A percentile compares a stretch with the other conserved stretches of the same genome.
Evolutionary conservation across 129 eudicot species (phyloP).

Genomic region (Gnaphalium uliginosum): DNA sequence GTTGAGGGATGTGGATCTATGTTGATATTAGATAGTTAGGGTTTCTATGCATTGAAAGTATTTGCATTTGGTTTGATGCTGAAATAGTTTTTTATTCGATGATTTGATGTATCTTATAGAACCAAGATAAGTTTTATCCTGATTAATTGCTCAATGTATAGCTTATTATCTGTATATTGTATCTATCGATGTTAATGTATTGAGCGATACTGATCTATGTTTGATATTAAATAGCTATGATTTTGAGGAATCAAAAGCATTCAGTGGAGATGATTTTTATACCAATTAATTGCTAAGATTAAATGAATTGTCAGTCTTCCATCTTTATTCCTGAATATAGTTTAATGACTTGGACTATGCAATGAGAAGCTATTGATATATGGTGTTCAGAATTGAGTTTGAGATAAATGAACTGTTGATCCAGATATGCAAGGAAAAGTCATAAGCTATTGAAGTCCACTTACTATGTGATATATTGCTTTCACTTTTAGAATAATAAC

Average conservation of each 20-base stretch:
- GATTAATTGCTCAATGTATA: not conserved
- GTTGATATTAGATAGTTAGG: slow-evolving; percentile 8
- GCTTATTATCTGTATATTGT: not conserved
- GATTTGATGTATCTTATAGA: not conserved
- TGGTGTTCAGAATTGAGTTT: not conserved
- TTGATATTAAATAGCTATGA: not conserved
- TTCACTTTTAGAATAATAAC: not conserved
- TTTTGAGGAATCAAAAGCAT: not conserved
- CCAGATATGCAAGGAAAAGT: not conserved
- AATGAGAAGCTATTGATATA: not conserved
- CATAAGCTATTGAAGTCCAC: not conserved
- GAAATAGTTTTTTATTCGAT: not conserved
- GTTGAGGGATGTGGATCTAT: slow-evolving; percentile 23
- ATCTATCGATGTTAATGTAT: not conserved
- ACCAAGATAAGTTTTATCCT: not conserved
- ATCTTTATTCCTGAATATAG: not conserved
- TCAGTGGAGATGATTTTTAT: not conserved
- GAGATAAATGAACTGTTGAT: not conserved
- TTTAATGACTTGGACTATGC: no score
- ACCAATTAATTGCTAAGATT: not conserved
- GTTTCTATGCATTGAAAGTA: not conserved
- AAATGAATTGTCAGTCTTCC: no score
- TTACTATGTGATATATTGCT: not conserved
- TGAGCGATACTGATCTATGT: no score
- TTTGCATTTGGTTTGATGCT: not conserved